Conservation (phyloP, 495 filamentous ascomycete genomes). For the Penicillium goetzii region DNA sequence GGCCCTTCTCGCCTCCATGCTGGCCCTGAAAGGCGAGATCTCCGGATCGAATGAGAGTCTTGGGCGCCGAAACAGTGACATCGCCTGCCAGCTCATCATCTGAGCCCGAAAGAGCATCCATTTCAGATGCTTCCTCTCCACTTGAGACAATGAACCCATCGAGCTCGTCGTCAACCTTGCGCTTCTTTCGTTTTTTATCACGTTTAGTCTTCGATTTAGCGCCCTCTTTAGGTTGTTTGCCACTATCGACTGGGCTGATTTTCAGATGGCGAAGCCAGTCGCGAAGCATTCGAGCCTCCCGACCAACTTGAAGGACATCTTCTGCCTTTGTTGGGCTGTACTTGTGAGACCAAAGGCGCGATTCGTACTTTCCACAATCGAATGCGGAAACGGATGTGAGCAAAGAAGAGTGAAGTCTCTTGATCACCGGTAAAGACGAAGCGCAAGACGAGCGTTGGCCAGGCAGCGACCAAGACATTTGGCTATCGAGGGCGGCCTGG, state of each 20-base stretch:
- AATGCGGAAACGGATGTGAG: conserved; percentile 70
- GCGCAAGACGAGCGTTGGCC: conserved; percentile 8
- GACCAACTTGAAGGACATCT: conserved; percentile 77
- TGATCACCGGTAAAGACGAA: conserved; percentile 51
- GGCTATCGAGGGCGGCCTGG: conserved; percentile 37
- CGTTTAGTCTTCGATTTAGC: conserved; percentile 48
- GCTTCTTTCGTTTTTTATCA: conserved; percentile 59
- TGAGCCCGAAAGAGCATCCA: conserved; percentile 71
- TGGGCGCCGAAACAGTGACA: conserved; percentile 48
- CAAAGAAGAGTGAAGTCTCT: conserved; percentile 62
- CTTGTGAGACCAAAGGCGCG: conserved; percentile 77
- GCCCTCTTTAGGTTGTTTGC: conserved; percentile 48
- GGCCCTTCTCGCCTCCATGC: conserved; percentile 46
- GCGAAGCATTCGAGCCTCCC: conserved; percentile 69
- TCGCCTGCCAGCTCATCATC: conserved; percentile 57
- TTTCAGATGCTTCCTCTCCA: conserved; percentile 76
- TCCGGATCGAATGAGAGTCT: conserved; percentile 66
- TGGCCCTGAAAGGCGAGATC: conserved; percentile 45
- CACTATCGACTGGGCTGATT: conserved; percentile 72
- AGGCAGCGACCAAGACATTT: conserved; percentile 35
- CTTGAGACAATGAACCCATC: conserved; percentile 86
- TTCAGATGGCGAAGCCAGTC: conserved; percentile 83
- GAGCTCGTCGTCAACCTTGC: conserved; percentile 68
- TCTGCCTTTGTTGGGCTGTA: conserved; percentile 73
- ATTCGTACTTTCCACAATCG: conserved; percentile 77